These are phyloP conservation scores for Hypholoma sublateritium DNA, from an alignment of 768 basidiomycete genomes.

Conservation along the genomic window DNA sequence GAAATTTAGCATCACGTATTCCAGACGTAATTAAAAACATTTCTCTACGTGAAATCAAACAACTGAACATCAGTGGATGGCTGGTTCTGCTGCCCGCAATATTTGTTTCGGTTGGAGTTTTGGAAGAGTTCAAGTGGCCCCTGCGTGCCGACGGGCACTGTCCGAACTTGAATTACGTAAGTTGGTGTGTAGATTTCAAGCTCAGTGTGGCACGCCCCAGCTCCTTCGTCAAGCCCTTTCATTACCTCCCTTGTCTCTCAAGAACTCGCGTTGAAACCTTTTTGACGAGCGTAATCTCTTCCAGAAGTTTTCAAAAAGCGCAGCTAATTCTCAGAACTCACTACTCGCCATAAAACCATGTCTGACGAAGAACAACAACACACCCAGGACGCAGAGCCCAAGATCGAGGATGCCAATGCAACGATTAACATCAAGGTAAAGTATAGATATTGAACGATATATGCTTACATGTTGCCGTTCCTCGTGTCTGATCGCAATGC, in stretches of 20 bases:
- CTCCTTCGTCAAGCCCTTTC: background rate
- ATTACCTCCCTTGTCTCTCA: background rate
- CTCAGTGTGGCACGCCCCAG: slow-evolving; percentile 6
- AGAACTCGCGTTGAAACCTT: background rate
- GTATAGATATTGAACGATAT: background rate
- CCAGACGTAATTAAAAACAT: too few species aligned
- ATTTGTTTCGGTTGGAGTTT: background rate
- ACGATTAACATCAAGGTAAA: slow-evolving; percentile 80
- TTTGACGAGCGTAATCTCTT: background rate
- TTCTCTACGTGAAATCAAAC: too few species aligned
- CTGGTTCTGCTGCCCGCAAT: too few species aligned
- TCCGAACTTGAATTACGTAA: slow-evolving; percentile 12
- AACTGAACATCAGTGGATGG: too few species aligned
- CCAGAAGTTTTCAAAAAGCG: too few species aligned
- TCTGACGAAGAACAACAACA: slow-evolving; percentile 49
- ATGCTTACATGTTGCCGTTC: background rate
- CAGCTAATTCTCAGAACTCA: background rate
- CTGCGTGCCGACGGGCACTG: background rate
- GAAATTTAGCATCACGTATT: too few species aligned
- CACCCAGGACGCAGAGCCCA: slow-evolving; percentile 41
- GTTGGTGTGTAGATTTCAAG: slow-evolving; percentile 15
- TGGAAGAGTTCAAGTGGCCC: background rate
- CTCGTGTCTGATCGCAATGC: slow-evolving; percentile 5
- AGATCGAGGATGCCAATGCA: slow-evolving; percentile 56
- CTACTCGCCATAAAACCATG: slow-evolving; percentile 34